A percentile compares a stretch with the other conserved stretches of the same genome.
Evolutionary conservation across 2,329 filamentous ascomycete species (phyloP).

Genomic region (Calonectria pseudoreteaudii): DNA sequence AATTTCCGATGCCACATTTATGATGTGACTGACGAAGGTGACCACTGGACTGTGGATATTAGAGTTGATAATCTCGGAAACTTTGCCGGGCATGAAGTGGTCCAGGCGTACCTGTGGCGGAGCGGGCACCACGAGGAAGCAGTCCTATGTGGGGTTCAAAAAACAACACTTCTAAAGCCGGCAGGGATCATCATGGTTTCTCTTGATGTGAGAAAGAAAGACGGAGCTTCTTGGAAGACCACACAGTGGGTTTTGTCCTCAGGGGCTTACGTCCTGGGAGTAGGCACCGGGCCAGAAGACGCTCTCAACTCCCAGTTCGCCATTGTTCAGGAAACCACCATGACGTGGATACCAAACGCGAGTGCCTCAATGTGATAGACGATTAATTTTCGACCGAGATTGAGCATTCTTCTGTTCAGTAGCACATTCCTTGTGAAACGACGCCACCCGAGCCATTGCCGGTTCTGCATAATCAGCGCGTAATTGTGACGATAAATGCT

Average conservation of each 20-base stretch:
- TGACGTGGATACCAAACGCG: neutral
- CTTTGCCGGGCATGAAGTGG: slow-evolving; percentile 1
- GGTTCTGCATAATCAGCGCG: neutral
- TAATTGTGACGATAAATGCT: neutral
- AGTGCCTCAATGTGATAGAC: neutral
- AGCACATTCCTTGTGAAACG: neutral
- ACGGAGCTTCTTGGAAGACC: neutral
- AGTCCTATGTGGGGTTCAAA: neutral
- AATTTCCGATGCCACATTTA: neutral
- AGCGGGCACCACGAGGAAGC: neutral
- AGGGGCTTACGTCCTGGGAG: neutral
- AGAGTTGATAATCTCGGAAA: neutral
- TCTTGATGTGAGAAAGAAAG: neutral
- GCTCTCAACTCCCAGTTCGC: neutral
- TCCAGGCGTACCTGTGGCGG: neutral
- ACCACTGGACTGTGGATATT: neutral
- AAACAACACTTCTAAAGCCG: neutral
- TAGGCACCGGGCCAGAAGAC: neutral
- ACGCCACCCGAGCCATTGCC: neutral
- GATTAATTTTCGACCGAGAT: neutral
- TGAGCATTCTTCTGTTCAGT: neutral
- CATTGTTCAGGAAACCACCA: neutral
- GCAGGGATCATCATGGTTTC: neutral
- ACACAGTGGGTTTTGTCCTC: neutral
- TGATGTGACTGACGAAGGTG: neutral